Evolutionary conservation across 768 basidiomycete species (phyloP).

Genomic region (Leccinum pellstonianum): DNA sequence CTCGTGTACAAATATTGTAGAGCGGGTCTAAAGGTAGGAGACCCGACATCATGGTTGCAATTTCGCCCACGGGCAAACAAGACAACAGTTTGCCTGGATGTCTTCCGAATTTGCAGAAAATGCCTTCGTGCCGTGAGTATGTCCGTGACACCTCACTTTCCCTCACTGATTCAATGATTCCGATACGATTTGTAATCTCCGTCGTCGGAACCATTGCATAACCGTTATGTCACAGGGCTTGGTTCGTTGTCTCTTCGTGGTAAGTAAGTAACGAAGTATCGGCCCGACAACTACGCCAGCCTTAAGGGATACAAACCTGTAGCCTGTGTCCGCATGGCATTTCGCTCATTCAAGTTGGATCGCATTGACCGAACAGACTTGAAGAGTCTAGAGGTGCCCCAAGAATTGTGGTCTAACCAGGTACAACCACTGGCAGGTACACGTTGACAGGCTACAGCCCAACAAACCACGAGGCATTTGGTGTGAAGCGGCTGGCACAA

Average conservation of each 20-base stretch:
- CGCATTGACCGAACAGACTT: neutral
- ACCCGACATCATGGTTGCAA: neutral
- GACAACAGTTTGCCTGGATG: neutral
- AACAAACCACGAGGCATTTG: neutral
- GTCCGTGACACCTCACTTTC: slow-evolving; percentile 3
- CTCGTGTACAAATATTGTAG: slow-evolving; percentile 12
- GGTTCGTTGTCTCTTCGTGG: neutral
- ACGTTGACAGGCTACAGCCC: neutral
- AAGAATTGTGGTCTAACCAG: neutral
- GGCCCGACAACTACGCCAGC: slow-evolving; percentile 8
- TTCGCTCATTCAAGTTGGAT: neutral
- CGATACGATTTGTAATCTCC: slow-evolving; percentile 3
- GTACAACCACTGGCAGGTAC: slow-evolving; percentile 10
- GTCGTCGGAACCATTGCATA: slow-evolving; percentile 1
- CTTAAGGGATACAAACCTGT: neutral
- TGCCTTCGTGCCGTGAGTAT: slow-evolving; percentile 1
- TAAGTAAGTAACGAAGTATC: neutral
- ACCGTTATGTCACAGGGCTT: slow-evolving; percentile 1
- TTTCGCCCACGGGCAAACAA: slow-evolving; percentile 5
- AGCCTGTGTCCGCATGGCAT: slow-evolving; percentile 7
- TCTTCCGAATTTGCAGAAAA: neutral
- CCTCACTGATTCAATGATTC: slow-evolving; percentile 11
- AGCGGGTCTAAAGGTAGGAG: neutral
- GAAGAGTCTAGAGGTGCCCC: neutral
- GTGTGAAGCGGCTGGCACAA: slow-evolving; percentile 19